Percentiles rank a stretch among this genome's conserved stretches.
Evolutionary conservation across 2,329 filamentous ascomycete species (phyloP).

Genomic region (Ceratocystis papillata): DNA sequence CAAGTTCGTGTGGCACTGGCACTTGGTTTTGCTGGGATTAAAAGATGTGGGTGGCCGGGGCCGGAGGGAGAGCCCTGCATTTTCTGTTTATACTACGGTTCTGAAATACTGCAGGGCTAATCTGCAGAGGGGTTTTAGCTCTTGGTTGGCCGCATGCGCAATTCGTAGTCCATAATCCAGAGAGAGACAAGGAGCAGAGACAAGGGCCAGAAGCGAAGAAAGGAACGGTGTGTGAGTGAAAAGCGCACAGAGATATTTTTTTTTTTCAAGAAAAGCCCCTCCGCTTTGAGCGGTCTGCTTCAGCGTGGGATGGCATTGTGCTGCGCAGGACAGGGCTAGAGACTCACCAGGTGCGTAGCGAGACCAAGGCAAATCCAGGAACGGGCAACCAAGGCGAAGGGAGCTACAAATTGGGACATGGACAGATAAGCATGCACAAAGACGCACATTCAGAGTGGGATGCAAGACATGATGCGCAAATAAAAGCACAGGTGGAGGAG

Average conservation of each 20-base stretch:
- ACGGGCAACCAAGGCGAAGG: neutral
- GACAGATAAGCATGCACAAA: neutral
- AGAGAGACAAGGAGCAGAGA: neutral
- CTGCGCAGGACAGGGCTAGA: no score
- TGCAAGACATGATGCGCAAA: neutral
- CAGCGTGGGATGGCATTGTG: no score
- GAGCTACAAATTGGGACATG: neutral
- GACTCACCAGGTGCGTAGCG: no score
- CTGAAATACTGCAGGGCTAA: no score
- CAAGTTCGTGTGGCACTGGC: slow-evolving; percentile 16
- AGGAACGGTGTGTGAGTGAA: neutral
- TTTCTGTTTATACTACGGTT: neutral
- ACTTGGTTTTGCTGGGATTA: neutral
- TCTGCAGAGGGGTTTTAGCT: slow-evolving; percentile 11
- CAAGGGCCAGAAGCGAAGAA: neutral
- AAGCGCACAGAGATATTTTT: neutral
- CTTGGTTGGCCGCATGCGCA: slow-evolving; percentile 23
- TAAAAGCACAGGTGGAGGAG: neutral
- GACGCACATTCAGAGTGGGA: neutral
- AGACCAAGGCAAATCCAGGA: neutral
- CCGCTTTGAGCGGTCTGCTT: no score
- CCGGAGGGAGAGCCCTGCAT: slow-evolving; percentile 13
- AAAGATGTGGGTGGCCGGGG: neutral
- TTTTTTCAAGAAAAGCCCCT: no score
- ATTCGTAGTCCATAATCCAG: no score